A percentile compares a stretch with the other conserved stretches of the same genome.
phyloP scores from a whole-genome alignment of 2,329 filamentous ascomycete species.

The Penicillium polonicum region DNA sequence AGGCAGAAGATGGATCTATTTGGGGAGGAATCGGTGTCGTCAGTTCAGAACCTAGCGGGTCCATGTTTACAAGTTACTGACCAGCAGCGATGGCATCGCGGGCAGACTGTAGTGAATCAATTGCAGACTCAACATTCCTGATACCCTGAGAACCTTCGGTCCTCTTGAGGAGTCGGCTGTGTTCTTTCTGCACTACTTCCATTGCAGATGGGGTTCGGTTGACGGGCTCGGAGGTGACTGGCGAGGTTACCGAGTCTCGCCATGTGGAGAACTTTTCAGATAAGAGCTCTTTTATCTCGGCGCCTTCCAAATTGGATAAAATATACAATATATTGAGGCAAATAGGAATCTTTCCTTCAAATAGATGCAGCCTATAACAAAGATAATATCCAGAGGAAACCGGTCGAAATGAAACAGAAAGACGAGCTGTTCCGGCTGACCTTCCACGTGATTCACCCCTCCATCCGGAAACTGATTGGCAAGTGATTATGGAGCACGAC shows the following conservation, averaged over 20 bases:
- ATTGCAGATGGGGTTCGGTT: conserved; percentile 40
- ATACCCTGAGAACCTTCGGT: conserved; percentile 70
- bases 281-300: conserved; percentile 5
- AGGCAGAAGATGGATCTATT: conserved; percentile 66
- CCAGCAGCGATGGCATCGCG: conserved; percentile 71
- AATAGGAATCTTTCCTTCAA: not conserved
- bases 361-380: not conserved
- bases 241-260: conserved; percentile 29
- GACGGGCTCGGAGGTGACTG: conserved; percentile 25
- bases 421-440: not conserved
- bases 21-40: not conserved
- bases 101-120: conserved; percentile 72
- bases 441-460: conserved; percentile 4
- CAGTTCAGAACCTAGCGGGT: conserved; percentile 13
- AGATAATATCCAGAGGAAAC: not conserved
- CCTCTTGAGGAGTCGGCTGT: conserved; percentile 68
- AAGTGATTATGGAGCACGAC: not conserved
- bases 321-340: not conserved
- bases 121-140: conserved; percentile 76
- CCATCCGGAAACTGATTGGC: not conserved
- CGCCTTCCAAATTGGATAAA: not conserved
- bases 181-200: conserved; percentile 70
- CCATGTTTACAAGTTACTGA: conserved; percentile 38
- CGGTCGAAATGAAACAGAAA: not conserved
- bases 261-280: conserved; percentile 22